Conservation (phyloP, 441 rosid genomes). For the Erodium chrysanthum region DNA sequence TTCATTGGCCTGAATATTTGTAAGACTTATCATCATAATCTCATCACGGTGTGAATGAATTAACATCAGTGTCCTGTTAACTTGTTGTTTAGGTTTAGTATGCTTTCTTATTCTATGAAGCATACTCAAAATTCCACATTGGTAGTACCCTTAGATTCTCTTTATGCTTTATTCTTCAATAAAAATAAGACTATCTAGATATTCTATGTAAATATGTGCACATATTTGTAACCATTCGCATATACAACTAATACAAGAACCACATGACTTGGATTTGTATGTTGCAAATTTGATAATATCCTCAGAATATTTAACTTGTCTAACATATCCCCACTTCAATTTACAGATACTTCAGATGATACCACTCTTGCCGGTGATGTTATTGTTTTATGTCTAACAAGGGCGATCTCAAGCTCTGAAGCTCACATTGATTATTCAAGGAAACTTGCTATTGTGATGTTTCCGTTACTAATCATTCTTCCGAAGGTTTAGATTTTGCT, state of each 20-base stretch:
- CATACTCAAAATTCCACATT: not conserved
- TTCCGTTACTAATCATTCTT: slow-evolving; percentile 62
- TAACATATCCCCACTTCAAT: slow-evolving; percentile 11
- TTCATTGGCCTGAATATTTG: slow-evolving; percentile 7
- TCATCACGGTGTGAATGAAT: too few species aligned
- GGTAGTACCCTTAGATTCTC: not conserved
- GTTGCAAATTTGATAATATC: not conserved
- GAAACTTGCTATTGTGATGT: slow-evolving; percentile 62
- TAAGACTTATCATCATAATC: too few species aligned
- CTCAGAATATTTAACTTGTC: not conserved
- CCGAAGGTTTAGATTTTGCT: slow-evolving; percentile 47
- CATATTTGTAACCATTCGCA: not conserved
- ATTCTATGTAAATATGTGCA: not conserved
- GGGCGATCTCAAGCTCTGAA: slow-evolving; percentile 39
- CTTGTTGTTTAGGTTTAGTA: too few species aligned
- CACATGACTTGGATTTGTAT: not conserved
- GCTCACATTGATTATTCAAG: slow-evolving; percentile 33
- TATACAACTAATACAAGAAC: not conserved
- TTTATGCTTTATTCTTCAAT: not conserved
- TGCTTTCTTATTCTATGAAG: too few species aligned
- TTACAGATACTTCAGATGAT: slow-evolving; percentile 52
- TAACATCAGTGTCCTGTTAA: too few species aligned
- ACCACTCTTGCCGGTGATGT: slow-evolving; percentile 46
- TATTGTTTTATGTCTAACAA: slow-evolving; percentile 43
- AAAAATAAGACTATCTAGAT: not conserved